phyloP scores from a whole-genome alignment of 2,329 filamentous ascomycete species.

The Metarhizium brunneum region DNA sequence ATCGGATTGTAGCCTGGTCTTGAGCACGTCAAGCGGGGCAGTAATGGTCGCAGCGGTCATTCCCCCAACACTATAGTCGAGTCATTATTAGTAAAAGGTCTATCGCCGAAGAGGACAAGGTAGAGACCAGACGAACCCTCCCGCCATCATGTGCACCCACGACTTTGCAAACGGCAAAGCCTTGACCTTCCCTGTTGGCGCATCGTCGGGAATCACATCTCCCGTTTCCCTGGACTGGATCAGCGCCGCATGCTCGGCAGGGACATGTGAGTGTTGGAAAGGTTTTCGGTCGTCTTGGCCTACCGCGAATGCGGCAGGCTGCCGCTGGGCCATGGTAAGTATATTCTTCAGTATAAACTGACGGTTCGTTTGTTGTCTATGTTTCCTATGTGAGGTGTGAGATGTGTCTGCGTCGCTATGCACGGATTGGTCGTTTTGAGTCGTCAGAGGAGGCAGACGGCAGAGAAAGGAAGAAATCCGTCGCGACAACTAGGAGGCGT shows the following conservation, averaged over 20 bases:
- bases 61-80: conserved; percentile 58
- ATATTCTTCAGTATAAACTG: not conserved
- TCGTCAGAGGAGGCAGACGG: not conserved
- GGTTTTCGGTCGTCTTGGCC: conserved; percentile 21
- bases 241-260: conserved; percentile 29
- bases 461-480: not conserved
- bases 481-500: not conserved
- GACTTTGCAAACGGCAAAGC: conserved; percentile 57
- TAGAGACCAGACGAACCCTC: conserved; percentile 55
- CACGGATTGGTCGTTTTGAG: not conserved
- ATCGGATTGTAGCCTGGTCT: conserved; percentile 87
- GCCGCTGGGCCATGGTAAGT: conserved; percentile 23
- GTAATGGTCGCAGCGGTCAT: conserved; percentile 92
- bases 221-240: conserved; percentile 55
- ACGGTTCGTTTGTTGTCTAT: not conserved
- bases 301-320: conserved; percentile 18
- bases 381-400: not conserved
- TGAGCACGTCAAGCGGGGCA: conserved; percentile 85
- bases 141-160: conserved; percentile 87
- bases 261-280: conserved; percentile 18
- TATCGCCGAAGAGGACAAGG: not conserved
- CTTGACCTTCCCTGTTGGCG: conserved; percentile 24
- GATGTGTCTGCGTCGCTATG: not conserved
- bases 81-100: conserved; percentile 9
- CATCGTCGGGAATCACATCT: conserved; percentile 38